Evolutionary conservation across 768 basidiomycete species (phyloP).

Genomic region (Amanita pallidorosea): DNA sequence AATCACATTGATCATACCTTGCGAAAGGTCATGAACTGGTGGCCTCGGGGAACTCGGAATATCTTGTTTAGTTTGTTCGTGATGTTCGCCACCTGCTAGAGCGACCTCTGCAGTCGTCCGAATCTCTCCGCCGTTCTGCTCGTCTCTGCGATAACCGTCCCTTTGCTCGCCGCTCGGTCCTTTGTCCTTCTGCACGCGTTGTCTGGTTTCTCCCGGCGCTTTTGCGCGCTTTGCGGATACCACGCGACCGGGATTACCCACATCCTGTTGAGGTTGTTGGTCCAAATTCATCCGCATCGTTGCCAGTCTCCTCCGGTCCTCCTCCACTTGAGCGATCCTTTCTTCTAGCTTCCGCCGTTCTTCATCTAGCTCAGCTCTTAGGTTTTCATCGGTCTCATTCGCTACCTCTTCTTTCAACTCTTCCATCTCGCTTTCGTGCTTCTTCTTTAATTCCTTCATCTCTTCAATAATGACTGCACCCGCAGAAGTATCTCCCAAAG

Average conservation of each 20-base stretch:
- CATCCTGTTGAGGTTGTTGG: background rate
- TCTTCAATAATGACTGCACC: constrained; percentile 9
- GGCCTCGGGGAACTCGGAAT: no score
- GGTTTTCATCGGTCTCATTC: constrained; percentile 1
- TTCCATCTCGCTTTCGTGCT: constrained; percentile 8
- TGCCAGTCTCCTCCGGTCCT: background rate
- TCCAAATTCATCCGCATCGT: background rate
- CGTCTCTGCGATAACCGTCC: no score
- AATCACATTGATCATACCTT: no score
- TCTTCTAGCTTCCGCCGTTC: background rate
- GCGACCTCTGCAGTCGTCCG: no score
- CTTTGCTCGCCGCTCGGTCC: no score
- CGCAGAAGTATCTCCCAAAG: constrained; percentile 28
- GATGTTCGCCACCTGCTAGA: no score
- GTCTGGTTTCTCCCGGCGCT: no score
- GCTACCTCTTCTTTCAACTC: constrained; percentile 6
- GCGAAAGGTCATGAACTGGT: no score
- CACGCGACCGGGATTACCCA: background rate
- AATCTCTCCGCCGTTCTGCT: no score
- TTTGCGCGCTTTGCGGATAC: no score
- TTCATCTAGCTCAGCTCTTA: constrained; percentile 5
- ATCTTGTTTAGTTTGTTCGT: no score
- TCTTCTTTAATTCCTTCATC: constrained; percentile 5
- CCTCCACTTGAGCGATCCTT: background rate
- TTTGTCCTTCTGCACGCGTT: no score